Conservation (phyloP, 306 rosid species). For the Begonia fuchsioides region DNA sequence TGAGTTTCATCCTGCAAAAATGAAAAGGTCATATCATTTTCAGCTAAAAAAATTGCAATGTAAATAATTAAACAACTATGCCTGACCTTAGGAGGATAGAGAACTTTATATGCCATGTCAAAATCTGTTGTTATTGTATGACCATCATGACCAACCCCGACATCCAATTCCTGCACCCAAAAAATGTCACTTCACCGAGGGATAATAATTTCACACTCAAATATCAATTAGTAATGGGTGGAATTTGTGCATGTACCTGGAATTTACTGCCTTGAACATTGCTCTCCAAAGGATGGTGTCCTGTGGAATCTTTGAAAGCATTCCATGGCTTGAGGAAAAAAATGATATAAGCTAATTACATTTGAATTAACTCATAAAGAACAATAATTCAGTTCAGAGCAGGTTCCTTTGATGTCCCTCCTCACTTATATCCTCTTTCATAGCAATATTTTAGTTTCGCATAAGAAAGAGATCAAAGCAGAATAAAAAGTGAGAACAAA, state of each 20-base stretch:
- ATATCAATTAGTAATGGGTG: slow-evolving; percentile 22
- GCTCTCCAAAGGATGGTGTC: slow-evolving; percentile 20
- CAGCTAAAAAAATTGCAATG: slow-evolving; percentile 7
- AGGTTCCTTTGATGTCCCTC: not conserved
- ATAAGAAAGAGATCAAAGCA: too few species aligned
- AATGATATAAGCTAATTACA: slow-evolving; percentile 18
- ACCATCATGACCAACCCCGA: too few species aligned
- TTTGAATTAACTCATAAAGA: slow-evolving; percentile 10
- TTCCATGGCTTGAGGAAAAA: slow-evolving; percentile 43
- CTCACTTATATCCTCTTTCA: too few species aligned
- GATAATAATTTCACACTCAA: slow-evolving; percentile 23
- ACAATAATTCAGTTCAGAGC: not conserved
- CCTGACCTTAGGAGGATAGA: slow-evolving; percentile 30
- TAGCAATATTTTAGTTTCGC: too few species aligned
- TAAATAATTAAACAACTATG: slow-evolving; percentile 11
- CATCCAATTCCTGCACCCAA: too few species aligned
- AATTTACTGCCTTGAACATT: slow-evolving; percentile 18
- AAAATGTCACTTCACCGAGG: slow-evolving; percentile 22
- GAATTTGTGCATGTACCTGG: slow-evolving; percentile 15
- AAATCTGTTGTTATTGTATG: too few species aligned
- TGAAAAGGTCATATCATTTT: slow-evolving; percentile 8
- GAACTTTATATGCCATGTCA: not conserved
- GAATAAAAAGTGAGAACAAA: not conserved
- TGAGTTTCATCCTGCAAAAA: slow-evolving; percentile 36
- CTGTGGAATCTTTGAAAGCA: slow-evolving; percentile 51